phyloP scores from a whole-genome alignment of 78 protist species.

The Dictyostelium firmibasis region DNA sequence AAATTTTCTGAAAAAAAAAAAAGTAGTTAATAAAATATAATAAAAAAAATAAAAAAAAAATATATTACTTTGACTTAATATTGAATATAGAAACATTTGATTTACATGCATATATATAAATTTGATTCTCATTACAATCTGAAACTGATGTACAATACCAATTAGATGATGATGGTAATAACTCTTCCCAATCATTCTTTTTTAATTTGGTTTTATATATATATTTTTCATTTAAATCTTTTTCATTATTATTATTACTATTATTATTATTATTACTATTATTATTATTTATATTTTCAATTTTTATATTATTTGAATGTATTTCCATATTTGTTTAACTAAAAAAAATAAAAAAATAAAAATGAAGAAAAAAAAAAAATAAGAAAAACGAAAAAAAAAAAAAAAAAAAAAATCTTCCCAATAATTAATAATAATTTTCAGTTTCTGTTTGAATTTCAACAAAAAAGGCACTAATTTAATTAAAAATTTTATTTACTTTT shows the following conservation, averaged over 20 bases:
- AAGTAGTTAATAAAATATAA: neutral
- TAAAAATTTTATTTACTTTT: too few species aligned
- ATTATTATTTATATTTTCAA: neutral
- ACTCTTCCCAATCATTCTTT: neutral
- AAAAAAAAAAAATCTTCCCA: too few species aligned
- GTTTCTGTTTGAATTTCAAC: too few species aligned
- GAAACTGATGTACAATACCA: constrained; percentile 50
- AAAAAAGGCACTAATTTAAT: too few species aligned
- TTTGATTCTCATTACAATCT: constrained; percentile 21
- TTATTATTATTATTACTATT: too few species aligned
- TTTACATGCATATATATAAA: constrained; percentile 59
- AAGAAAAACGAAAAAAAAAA: too few species aligned
- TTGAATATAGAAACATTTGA: constrained; percentile 14
- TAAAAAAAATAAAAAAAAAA: neutral
- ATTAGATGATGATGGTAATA: constrained; percentile 59
- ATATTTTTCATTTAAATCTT: neutral
- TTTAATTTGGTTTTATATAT: neutral
- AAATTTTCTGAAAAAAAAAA: constrained; percentile 4
- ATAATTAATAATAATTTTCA: too few species aligned
- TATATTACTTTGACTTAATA: constrained; percentile 21
- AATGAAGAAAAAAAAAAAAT: too few species aligned
- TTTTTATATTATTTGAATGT: neutral
- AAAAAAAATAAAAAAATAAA: too few species aligned
- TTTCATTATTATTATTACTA: too few species aligned
- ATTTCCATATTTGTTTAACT: neutral